Base-by-base conservation (phyloP, 352 stramenopile genomes). In the Phytopythium chamaehyphon region DNA sequence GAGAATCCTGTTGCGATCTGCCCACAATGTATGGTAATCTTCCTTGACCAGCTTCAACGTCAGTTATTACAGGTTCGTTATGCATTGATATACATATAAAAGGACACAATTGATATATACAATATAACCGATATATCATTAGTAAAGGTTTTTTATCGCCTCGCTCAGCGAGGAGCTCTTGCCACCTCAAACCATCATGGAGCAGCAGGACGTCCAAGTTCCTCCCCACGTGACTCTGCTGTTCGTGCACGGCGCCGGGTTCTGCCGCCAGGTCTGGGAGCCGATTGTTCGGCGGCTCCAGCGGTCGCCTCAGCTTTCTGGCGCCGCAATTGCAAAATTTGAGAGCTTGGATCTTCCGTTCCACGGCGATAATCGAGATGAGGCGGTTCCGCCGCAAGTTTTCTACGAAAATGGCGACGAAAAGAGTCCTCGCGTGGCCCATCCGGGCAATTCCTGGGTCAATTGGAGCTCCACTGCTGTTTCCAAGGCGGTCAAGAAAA, bases 311-410 rank as follows among this genome's bases (percentile, higher is more conserved):
- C 47, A 77, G 51, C 44, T 79, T 9, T 54, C 74, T 31, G 49
- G 42, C 18, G 21, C 22, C 7, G 36, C 51, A 0, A 40, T n/a
- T 21, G 51, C 57, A 1, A 18, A 65, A 15, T 64, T 71, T 22
- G 49, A 65, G 36, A 63, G 19, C 39, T 79, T 82, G 44, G 71
- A 81, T 51, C 71, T 81, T 40, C 71, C 66, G 38, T 83, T 70
- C 59, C 74, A 86, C 50, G 74, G 74, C 40, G 56, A 49, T 40
- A 71, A 76, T 8, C 59, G 67, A n/a, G 67, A 84, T 48, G 58
- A 73, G 12, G 76, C 64, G 0, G 47, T 69, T 14, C 24, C 49
- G 9, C 38, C 72, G 5, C 26, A 50, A 16, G 38, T 78, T 33
- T 33, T 33, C 28, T 33, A 33, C 22, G 43, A 69, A 33, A 16